Evolutionary conservation across 352 stramenopile genomes (phyloP).

Genomic region (Aphanomyces cochlioides): DNA sequence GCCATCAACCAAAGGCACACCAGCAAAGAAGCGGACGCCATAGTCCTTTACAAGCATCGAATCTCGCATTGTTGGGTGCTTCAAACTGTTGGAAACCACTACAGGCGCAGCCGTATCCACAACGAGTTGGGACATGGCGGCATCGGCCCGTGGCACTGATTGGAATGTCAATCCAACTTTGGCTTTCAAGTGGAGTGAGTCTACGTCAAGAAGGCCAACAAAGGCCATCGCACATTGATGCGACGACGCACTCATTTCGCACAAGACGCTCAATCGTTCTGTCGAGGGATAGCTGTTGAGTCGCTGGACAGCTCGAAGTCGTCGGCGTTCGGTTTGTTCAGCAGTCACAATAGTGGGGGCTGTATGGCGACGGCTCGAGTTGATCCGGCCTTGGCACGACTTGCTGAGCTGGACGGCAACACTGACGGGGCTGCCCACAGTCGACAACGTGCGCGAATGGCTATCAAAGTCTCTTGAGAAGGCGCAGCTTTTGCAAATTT

Average conservation of each 20-base stretch:
- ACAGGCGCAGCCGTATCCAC: not conserved
- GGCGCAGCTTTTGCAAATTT: slow-evolving; percentile 9
- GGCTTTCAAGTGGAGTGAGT: slow-evolving; percentile 10
- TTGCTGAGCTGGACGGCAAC: not conserved
- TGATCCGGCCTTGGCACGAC: slow-evolving; percentile 6
- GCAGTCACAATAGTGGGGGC: not conserved
- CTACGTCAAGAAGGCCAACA: slow-evolving; percentile 17
- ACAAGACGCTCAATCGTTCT: slow-evolving; percentile 59
- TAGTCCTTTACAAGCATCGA: slow-evolving; percentile 80
- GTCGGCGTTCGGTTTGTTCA: slow-evolving; percentile 52
- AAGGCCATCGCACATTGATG: slow-evolving; percentile 15
- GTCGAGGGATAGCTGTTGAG: slow-evolving; percentile 53
- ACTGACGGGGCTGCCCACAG: not conserved
- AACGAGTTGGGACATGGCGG: not conserved
- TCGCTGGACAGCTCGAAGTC: slow-evolving; percentile 48
- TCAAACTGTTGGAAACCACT: slow-evolving; percentile 72
- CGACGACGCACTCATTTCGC: not conserved
- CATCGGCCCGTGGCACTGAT: not conserved
- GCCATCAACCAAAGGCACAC: slow-evolving; percentile 41
- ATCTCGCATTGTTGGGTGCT: slow-evolving; percentile 80
- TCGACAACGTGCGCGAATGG: not conserved
- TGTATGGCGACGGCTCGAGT: not conserved
- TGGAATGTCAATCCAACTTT: not conserved
- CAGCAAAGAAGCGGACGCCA: slow-evolving; percentile 92
- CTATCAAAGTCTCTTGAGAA: not conserved